A percentile compares a stretch with the other conserved stretches of the same genome.
Conservation (phyloP, 169 alveolate genomes). For the Cryptosporidium felis region DNA sequence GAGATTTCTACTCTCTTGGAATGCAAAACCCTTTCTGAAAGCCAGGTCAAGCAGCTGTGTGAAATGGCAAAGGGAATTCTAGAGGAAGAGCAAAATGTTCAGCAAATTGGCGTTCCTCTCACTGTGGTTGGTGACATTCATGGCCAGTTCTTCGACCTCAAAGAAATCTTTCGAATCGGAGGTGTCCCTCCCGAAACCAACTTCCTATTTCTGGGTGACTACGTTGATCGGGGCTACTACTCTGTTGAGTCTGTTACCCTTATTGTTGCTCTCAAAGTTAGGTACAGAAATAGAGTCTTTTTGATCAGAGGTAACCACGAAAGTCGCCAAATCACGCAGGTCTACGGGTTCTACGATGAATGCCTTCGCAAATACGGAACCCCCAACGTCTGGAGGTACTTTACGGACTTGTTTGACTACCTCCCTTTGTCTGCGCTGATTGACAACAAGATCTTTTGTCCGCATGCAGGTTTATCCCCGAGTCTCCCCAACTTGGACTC, state of each 20-base stretch:
- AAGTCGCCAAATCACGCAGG: slow-evolving; percentile 94
- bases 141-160: slow-evolving; percentile 88
- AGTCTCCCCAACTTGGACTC: slow-evolving; percentile 91
- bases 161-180: slow-evolving; percentile 75
- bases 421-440: slow-evolving; percentile 85
- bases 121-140: slow-evolving; percentile 89
- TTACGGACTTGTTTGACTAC: slow-evolving; percentile 91
- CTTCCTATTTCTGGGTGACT: slow-evolving; percentile 81
- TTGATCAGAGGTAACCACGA: slow-evolving; percentile 96
- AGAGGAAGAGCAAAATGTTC: slow-evolving; percentile 85
- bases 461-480: slow-evolving; percentile 99
- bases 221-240: slow-evolving; percentile 89
- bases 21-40: slow-evolving; percentile 78
- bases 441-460: slow-evolving; percentile 89
- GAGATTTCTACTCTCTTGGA: slow-evolving; percentile 77
- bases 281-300: slow-evolving; percentile 96
- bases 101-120: slow-evolving; percentile 82
- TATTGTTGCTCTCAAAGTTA: slow-evolving; percentile 93
- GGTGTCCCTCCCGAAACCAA: slow-evolving; percentile 79
- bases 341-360: slow-evolving; percentile 92
- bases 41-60: slow-evolving; percentile 77
- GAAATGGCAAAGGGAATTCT: slow-evolving; percentile 84
- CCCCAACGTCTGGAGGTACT: slow-evolving; percentile 90
- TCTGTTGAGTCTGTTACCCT: slow-evolving; percentile 90
- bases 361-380: slow-evolving; percentile 90